Percentiles rank a stretch among this genome's conserved stretches.
These are phyloP conservation scores for Stereocaulon alpinum DNA, from an alignment of 495 filamentous ascomycete species.

Conservation along the genomic window DNA sequence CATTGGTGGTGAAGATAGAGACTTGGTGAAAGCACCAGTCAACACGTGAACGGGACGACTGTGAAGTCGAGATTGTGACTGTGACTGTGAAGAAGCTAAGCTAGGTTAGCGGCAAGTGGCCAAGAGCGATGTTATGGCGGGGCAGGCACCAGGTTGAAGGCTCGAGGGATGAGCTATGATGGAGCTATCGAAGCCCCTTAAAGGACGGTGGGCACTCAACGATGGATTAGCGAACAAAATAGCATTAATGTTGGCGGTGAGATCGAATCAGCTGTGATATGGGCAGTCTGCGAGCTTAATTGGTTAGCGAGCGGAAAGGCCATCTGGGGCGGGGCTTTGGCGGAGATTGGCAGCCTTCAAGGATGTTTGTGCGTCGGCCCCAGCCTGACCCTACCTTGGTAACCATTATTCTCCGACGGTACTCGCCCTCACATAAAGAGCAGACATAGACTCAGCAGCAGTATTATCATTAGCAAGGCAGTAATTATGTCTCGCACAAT, in stretches of 20 bases:
- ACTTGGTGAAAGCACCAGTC: not conserved
- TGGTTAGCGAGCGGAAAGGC: constrained; percentile 7
- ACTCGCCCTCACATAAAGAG: not conserved
- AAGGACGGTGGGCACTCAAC: not conserved
- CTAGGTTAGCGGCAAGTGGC: not conserved
- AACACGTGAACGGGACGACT: not conserved
- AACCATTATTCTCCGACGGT: not conserved
- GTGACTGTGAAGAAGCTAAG: not conserved
- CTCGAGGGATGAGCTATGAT: not conserved
- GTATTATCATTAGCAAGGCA: not conserved
- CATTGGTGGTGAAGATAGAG: not conserved
- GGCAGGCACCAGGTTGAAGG: not conserved
- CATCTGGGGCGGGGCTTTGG: not conserved
- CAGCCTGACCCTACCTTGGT: not conserved
- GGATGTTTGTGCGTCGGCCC: constrained; percentile 5
- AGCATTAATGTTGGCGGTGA: constrained; percentile 13
- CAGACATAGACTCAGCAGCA: not conserved
- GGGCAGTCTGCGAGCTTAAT: not conserved
- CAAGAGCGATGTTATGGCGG: not conserved
- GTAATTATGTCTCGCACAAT: not conserved
- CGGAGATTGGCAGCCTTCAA: not conserved
- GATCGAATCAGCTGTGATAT: constrained; percentile 12
- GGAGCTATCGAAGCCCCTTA: constrained; percentile 9
- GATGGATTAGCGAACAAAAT: not conserved
- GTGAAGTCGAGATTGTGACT: not conserved